These are phyloP conservation scores for Trametes cingulata DNA, from an alignment of 768 basidiomycete genomes.

Conservation along the genomic window DNA sequence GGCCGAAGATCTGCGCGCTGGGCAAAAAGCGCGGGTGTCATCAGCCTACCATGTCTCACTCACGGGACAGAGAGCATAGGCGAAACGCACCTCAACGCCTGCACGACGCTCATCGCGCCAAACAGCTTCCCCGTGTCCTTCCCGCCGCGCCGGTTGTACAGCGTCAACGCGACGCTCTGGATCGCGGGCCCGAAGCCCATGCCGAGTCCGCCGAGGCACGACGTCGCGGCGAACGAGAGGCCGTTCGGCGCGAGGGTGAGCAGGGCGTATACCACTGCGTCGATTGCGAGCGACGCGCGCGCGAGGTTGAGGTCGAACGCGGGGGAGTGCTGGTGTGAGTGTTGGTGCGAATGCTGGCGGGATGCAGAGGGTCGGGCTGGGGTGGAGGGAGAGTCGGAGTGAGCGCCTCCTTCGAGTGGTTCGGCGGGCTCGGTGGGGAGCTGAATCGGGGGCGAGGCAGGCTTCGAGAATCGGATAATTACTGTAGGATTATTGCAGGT, in stretches of 20 bases:
- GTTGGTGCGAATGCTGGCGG: slow-evolving; percentile 7
- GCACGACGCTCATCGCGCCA: slow-evolving; percentile 75
- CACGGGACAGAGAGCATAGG: neutral
- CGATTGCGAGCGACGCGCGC: slow-evolving; percentile 59
- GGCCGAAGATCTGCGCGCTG: slow-evolving; percentile 70
- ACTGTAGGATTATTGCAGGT: slow-evolving; percentile 39
- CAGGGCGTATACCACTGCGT: slow-evolving; percentile 53
- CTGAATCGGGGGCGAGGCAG: slow-evolving; percentile 36
- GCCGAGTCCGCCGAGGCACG: slow-evolving; percentile 56
- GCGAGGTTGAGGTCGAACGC: slow-evolving; percentile 72
- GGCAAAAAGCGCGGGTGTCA: slow-evolving; percentile 1
- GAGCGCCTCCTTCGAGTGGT: slow-evolving; percentile 21
- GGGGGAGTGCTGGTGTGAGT: slow-evolving; percentile 38
- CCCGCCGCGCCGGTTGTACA: slow-evolving; percentile 57
- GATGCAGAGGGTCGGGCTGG: slow-evolving; percentile 7
- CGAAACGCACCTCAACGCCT: slow-evolving; percentile 57
- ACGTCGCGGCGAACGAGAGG: slow-evolving; percentile 51
- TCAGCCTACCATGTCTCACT: neutral
- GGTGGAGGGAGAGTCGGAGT: neutral
- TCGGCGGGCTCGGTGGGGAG: slow-evolving; percentile 27
- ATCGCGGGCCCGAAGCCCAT: slow-evolving; percentile 64
- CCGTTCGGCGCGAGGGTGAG: slow-evolving; percentile 45
- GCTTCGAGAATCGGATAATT: slow-evolving; percentile 54
- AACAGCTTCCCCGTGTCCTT: slow-evolving; percentile 75
- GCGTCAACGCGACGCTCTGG: slow-evolving; percentile 70